Evolutionary conservation across 106 monocot genomes (phyloP), one percentile per base, ranked within the genome.

Genomic region (Acorus gramineus): DNA sequence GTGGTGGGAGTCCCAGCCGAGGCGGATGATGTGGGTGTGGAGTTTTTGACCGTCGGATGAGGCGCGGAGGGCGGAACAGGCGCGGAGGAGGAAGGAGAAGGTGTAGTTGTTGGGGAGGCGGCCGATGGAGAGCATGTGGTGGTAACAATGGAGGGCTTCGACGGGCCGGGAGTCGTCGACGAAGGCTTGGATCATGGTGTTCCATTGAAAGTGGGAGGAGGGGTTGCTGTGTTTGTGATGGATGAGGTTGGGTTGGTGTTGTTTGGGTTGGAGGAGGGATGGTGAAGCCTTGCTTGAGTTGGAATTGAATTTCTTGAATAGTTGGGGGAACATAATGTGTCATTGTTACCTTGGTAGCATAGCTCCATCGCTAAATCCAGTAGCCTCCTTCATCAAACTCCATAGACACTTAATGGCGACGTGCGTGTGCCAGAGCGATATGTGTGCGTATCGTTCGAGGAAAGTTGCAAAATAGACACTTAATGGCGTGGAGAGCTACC

Each of bases 71-170:
- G 47, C 52, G 7, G 70, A 43, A 73, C 70, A 74, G 2, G 80
- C 49, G 51, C 75, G 80, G 43, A 85, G 8, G 4, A 78, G 11
- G 28, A 66, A 77, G 0, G 85, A 78, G 58, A 70, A 80, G 2
- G 80, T 85, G 68, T 53, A 78, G 73, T 85, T 68, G 70, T 71
- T 71, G 10, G 76, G 76, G 7, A 3, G 56, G 46, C 42, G 12
- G 8, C 76, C 76, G 6, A 44, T 0, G 10, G 43, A 57, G 57
- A 69, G 76, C 63, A 76, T 56, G 2, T 42, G 3, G 44, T 42
- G n/a, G 63, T 53, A 69, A 14, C 48, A 42, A 9, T 12, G 44
- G 45, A 76, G 4, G 49, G 76, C 60, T 8, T 58, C 46, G 4
- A 50, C 56, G 0, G 69, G 69, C 2, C 45, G 46, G 5, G 5